phyloP scores from a whole-genome alignment of 352 stramenopile genomes.

The Pythium insidiosum region DNA sequence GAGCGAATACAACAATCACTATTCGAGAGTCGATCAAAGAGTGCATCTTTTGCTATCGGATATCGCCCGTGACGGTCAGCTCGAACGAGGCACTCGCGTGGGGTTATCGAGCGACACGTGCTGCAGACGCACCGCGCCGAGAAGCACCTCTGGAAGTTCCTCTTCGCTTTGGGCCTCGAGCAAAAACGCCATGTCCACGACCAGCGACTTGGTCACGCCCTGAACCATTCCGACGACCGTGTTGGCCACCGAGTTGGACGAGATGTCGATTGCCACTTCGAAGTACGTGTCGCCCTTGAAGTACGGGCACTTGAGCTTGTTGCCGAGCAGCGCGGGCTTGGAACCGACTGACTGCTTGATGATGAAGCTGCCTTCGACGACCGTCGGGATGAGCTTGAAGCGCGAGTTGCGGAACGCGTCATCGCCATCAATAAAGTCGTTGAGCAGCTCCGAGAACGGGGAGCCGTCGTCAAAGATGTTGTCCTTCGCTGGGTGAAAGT shows the following conservation, averaged over 20 bases:
- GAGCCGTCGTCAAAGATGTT: slow-evolving; percentile 85
- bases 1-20: no score
- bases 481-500: slow-evolving; percentile 73
- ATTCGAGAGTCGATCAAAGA: no score
- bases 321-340: slow-evolving; percentile 95
- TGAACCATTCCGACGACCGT: slow-evolving; percentile 86
- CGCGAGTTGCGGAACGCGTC: slow-evolving; percentile 94
- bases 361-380: slow-evolving; percentile 96
- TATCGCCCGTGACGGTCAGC: no score
- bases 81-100: slow-evolving; percentile 30
- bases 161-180: slow-evolving; percentile 80
- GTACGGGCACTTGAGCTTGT: slow-evolving; percentile 93
- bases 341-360: slow-evolving; percentile 93
- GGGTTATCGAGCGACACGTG: slow-evolving; percentile 79
- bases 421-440: slow-evolving; percentile 91
- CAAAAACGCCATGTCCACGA: slow-evolving; percentile 87
- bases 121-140: slow-evolving; percentile 75
- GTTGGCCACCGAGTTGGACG: slow-evolving; percentile 88
- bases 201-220: slow-evolving; percentile 82
- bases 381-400: slow-evolving; percentile 97
- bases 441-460: slow-evolving; percentile 82
- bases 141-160: slow-evolving; percentile 78
- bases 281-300: slow-evolving; percentile 90
- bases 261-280: slow-evolving; percentile 95
- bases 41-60: no score